A percentile compares a stretch with the other conserved stretches of the same genome.
These are phyloP conservation scores for Populus nigra DNA, from an alignment of 345 rosid species.

Conservation along the genomic window DNA sequence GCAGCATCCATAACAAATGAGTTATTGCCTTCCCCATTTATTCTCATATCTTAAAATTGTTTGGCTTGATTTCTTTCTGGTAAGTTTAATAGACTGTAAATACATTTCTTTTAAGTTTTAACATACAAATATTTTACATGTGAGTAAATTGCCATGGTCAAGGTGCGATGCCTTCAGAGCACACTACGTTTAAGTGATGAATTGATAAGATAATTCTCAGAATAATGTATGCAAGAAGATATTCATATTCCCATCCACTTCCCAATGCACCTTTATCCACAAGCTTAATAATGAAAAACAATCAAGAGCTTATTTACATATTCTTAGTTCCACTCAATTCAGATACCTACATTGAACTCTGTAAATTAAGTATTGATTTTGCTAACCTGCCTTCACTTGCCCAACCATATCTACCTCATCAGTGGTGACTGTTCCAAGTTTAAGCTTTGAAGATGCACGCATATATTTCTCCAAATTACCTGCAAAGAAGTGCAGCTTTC, in stretches of 20 bases:
- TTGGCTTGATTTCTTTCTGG: neutral
- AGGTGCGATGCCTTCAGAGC: neutral
- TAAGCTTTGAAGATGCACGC: conserved; percentile 74
- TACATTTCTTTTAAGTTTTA: neutral
- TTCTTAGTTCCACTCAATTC: neutral
- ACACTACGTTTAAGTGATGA: neutral
- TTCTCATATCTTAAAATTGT: neutral
- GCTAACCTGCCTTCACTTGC: conserved; percentile 78
- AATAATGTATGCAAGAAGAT: neutral
- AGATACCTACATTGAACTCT: neutral
- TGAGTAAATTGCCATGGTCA: neutral
- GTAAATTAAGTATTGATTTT: conserved; percentile 10
- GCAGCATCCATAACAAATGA: neutral
- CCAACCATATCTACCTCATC: conserved; percentile 51
- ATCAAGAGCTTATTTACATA: neutral
- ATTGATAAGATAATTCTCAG: neutral
- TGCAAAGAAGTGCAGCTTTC: conserved; percentile 32
- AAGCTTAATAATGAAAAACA: neutral
- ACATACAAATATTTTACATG: neutral
- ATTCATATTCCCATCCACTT: neutral
- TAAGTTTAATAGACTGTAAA: neutral
- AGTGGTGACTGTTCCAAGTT: conserved; percentile 52
- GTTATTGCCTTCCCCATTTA: neutral
- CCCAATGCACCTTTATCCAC: neutral
- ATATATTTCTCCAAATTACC: conserved; percentile 77